phyloP scores from a whole-genome alignment of 371 early-diverging fungal genomes.

The Actinomortierella wolfii region DNA sequence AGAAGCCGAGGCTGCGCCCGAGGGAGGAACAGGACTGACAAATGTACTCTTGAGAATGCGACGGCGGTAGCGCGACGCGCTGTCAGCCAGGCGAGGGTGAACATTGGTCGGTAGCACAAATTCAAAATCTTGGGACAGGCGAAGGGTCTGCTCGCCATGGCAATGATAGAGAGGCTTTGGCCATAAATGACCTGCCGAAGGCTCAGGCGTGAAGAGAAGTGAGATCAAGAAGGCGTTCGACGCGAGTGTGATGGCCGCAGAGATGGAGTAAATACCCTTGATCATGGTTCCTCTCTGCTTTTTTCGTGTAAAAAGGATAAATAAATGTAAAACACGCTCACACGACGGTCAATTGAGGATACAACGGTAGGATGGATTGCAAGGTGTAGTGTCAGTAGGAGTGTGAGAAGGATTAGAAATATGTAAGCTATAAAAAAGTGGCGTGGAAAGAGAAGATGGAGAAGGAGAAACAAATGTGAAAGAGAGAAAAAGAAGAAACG shows the following conservation, averaged over 20 bases:
- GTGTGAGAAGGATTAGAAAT: not conserved
- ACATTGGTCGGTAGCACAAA: conserved; percentile 21
- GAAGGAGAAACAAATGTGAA: not conserved
- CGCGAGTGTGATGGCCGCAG: conserved; percentile 33
- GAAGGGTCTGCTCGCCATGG: conserved; percentile 25
- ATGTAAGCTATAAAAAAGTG: too few species aligned
- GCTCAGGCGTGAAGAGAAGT: conserved; percentile 26
- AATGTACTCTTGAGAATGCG: conserved; percentile 24
- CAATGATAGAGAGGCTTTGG: conserved; percentile 20
- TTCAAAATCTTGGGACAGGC: conserved; percentile 9
- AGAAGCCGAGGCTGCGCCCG: too few species aligned
- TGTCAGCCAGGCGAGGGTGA: conserved; percentile 10
- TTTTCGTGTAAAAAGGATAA: too few species aligned
- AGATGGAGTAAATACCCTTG: conserved; percentile 24
- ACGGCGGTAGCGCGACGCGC: conserved; percentile 14
- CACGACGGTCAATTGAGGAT: too few species aligned
- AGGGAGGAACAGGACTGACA: conserved; percentile 18
- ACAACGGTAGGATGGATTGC: too few species aligned
- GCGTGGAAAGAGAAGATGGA: not conserved
- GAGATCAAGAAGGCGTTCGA: conserved; percentile 46
- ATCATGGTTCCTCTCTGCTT: conserved; percentile 10
- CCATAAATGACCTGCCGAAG: conserved; percentile 17
- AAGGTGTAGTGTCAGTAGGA: not conserved
- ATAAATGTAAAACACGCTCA: too few species aligned
- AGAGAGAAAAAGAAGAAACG: not conserved